phyloP scores from a whole-genome alignment of 208 protist genomes.

The Trypanosoma vivax region DNA sequence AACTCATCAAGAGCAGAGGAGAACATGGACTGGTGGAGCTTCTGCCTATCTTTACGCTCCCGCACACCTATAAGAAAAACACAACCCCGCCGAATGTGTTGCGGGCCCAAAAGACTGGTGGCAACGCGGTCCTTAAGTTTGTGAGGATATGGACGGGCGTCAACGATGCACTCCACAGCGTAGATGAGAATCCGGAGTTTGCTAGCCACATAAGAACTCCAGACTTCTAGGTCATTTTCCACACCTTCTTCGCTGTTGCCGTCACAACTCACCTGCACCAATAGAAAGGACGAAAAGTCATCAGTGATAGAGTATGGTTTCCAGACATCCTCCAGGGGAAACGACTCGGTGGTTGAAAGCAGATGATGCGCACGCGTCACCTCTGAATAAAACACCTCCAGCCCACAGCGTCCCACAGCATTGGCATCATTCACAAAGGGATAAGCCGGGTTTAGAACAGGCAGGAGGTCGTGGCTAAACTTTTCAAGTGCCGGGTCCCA shows the following conservation, averaged over 20 bases:
- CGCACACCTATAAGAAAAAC: constrained; percentile 19
- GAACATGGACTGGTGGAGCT: constrained; percentile 17
- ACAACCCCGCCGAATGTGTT: background rate
- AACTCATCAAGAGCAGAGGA: constrained; percentile 15
- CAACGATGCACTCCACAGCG: constrained; percentile 52
- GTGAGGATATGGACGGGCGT: constrained; percentile 52
- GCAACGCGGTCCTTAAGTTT: constrained; percentile 15
- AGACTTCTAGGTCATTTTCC: constrained; percentile 31
- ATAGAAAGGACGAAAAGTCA: constrained; percentile 44
- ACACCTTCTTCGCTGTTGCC: constrained; percentile 12
- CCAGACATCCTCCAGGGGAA: constrained; percentile 38
- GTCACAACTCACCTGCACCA: constrained; percentile 43
- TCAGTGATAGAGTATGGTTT: constrained; percentile 23
- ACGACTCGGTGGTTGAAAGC: constrained; percentile 6
- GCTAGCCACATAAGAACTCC: constrained; percentile 72
- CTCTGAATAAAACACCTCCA: constrained; percentile 59
- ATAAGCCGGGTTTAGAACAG: constrained; percentile 96
- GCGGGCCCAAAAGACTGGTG: background rate
- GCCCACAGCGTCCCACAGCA: constrained; percentile 67
- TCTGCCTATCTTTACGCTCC: background rate
- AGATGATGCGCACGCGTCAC: constrained; percentile 39
- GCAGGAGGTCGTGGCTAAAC: constrained; percentile 83
- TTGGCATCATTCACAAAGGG: constrained; percentile 95
- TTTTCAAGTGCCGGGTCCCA: constrained; percentile 32
- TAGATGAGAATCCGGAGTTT: constrained; percentile 75